A percentile compares a stretch with the other conserved stretches of the same genome.
phyloP scores from a whole-genome alignment of 2,329 filamentous ascomycete species.

The Ophiocordyceps camponoti-saundersi region DNA sequence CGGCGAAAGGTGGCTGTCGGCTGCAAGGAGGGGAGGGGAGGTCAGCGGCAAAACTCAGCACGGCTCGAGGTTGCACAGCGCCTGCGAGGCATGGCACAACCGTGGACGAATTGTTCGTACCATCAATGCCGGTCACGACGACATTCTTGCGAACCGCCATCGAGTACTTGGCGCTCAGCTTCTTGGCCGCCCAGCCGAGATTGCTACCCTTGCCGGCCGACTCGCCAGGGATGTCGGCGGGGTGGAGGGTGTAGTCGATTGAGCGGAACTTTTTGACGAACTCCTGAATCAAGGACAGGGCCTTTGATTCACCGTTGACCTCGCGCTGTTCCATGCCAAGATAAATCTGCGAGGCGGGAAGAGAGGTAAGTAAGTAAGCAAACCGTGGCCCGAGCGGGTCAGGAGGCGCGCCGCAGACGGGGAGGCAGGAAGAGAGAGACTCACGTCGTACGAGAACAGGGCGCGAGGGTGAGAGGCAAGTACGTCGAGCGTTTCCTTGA shows the following conservation, averaged over 20 bases:
- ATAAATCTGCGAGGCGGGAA: slow-evolving; percentile 36
- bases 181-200: slow-evolving; percentile 51
- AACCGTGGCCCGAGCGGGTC: slow-evolving; percentile 1
- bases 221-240: slow-evolving; percentile 46
- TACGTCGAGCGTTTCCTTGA: slow-evolving; percentile 52
- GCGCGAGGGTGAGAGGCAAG: slow-evolving; percentile 51
- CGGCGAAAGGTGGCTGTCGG: slow-evolving; percentile 52
- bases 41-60: not conserved
- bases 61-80: not conserved
- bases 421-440: slow-evolving; percentile 17
- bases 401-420: slow-evolving; percentile 11
- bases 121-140: slow-evolving; percentile 56
- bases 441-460: slow-evolving; percentile 48
- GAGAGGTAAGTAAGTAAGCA: not conserved
- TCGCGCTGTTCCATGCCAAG: slow-evolving; percentile 60
- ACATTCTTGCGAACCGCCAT: slow-evolving; percentile 38
- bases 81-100: not conserved
- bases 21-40: slow-evolving; percentile 18
- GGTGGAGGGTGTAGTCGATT: slow-evolving; percentile 52
- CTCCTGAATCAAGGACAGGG: slow-evolving; percentile 40
- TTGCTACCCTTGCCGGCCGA: slow-evolving; percentile 63
- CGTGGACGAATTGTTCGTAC: slow-evolving; percentile 25
- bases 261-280: slow-evolving; percentile 49
- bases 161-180: slow-evolving; percentile 44
- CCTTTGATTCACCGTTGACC: slow-evolving; percentile 41